These are phyloP conservation scores for Candida piceae DNA, from an alignment of 805 yeast genomes.

Conservation along the genomic window DNA sequence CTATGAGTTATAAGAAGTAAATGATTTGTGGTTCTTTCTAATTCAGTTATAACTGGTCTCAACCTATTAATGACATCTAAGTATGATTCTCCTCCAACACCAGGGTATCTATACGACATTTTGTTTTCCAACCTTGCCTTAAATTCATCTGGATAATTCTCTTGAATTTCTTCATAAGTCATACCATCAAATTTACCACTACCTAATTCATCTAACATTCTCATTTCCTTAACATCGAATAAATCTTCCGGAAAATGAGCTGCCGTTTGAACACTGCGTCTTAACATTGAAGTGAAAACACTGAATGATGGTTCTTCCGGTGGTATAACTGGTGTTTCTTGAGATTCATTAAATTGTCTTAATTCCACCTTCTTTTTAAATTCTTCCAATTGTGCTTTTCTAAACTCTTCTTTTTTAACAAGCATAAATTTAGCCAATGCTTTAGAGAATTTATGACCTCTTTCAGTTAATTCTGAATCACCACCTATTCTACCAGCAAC, in stretches of 20 bases:
- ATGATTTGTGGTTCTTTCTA: slow-evolving; percentile 88
- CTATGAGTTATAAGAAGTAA: slow-evolving; percentile 80
- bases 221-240: slow-evolving; percentile 79
- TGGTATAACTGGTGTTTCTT: slow-evolving; percentile 17
- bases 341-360: slow-evolving; percentile 4
- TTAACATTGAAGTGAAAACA: slow-evolving; percentile 89
- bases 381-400: slow-evolving; percentile 53
- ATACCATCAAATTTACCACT: slow-evolving; percentile 91
- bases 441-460: slow-evolving; percentile 71
- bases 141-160: slow-evolving; percentile 70
- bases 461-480: slow-evolving; percentile 70
- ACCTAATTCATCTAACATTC: slow-evolving; percentile 90
- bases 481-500: slow-evolving; percentile 88
- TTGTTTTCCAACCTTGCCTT: slow-evolving; percentile 71
- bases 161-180: slow-evolving; percentile 84
- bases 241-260: slow-evolving; percentile 66
- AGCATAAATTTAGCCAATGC: slow-evolving; percentile 73
- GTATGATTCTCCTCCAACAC: slow-evolving; percentile 95
- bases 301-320: slow-evolving; percentile 73
- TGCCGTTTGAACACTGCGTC: slow-evolving; percentile 75
- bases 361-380: slow-evolving; percentile 43
- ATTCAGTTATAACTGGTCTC: slow-evolving; percentile 85
- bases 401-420: slow-evolving; percentile 63
- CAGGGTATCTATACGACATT: slow-evolving; percentile 87
- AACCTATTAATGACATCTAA: slow-evolving; percentile 88